These are phyloP conservation scores for Trichaptum fuscoviolaceum DNA, from an alignment of 768 basidiomycete genomes.

Conservation along the genomic window DNA sequence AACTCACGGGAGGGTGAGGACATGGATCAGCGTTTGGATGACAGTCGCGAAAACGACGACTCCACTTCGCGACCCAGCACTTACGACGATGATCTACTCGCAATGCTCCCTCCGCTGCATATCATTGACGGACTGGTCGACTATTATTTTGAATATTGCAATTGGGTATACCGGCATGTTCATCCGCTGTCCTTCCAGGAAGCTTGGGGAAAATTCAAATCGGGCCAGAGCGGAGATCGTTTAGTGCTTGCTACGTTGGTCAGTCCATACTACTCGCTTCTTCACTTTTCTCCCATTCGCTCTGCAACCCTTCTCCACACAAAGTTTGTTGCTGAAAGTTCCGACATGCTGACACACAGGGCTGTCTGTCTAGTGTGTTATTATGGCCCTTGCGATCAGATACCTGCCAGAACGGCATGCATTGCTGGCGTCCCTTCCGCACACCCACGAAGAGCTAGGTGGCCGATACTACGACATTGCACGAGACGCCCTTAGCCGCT, in stretches of 20 bases:
- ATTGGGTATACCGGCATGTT: conserved; percentile 81
- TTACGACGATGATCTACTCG: conserved; percentile 70
- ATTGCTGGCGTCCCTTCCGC: conserved; percentile 45
- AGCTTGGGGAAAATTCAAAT: conserved; percentile 74
- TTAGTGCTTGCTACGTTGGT: conserved; percentile 59
- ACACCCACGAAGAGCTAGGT: conserved; percentile 56
- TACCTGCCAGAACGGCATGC: conserved; percentile 66
- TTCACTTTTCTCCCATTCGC: background rate
- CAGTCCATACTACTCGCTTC: conserved; percentile 9
- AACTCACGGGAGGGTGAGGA: conserved; percentile 34
- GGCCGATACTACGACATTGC: conserved; percentile 66
- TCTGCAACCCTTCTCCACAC: background rate
- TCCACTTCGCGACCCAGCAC: conserved; percentile 39
- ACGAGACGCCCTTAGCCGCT: conserved; percentile 55
- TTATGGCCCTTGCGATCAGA: conserved; percentile 68
- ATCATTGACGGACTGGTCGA: conserved; percentile 67
- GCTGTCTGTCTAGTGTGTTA: conserved; percentile 36
- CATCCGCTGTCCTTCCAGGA: conserved; percentile 55
- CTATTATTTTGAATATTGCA: conserved; percentile 83
- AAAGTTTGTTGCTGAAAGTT: background rate
- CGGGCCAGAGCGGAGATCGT: conserved; percentile 58
- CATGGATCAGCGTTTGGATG: conserved; percentile 47
- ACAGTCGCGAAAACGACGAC: conserved; percentile 51
- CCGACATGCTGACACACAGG: background rate
- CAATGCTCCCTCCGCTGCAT: conserved; percentile 56